Percentiles rank a stretch among this genome's conserved stretches.
Conservation (phyloP, 176 grass and related monocot species). For the Saccharum spontaneum region DNA sequence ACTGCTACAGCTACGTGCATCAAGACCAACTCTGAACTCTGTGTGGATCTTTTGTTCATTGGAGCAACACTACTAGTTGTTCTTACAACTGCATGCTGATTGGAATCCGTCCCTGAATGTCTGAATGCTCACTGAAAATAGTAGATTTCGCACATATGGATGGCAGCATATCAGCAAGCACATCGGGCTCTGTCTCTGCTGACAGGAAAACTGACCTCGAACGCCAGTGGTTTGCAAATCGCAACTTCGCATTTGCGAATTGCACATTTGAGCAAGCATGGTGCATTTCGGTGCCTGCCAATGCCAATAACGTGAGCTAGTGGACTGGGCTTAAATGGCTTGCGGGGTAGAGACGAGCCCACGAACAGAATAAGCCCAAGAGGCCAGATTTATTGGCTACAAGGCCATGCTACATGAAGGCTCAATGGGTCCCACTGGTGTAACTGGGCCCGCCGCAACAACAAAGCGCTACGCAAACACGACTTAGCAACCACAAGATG, state of each 20-base stretch:
- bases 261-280: not conserved
- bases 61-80: not conserved
- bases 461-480: not conserved
- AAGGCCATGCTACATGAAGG: not conserved
- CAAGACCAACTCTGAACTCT: not conserved
- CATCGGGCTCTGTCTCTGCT: not conserved
- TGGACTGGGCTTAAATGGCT: not conserved
- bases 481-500: not conserved
- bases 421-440: not conserved
- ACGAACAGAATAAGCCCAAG: not conserved
- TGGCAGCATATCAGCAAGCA: not conserved
- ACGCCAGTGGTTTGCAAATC: not conserved
- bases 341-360: not conserved
- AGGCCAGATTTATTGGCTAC: not conserved
- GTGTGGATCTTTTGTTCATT: not conserved
- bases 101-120: not conserved
- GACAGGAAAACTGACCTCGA: not conserved
- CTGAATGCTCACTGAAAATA: not conserved
- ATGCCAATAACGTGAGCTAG: not conserved
- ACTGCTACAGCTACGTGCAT: not conserved
- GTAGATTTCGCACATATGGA: not conserved
- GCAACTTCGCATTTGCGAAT: too few species aligned
- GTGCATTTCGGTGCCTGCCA: not conserved
- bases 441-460: not conserved
- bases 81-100: not conserved